Conservation (phyloP, 1,139 yeast species). For the Blastobotrys indianensis region DNA sequence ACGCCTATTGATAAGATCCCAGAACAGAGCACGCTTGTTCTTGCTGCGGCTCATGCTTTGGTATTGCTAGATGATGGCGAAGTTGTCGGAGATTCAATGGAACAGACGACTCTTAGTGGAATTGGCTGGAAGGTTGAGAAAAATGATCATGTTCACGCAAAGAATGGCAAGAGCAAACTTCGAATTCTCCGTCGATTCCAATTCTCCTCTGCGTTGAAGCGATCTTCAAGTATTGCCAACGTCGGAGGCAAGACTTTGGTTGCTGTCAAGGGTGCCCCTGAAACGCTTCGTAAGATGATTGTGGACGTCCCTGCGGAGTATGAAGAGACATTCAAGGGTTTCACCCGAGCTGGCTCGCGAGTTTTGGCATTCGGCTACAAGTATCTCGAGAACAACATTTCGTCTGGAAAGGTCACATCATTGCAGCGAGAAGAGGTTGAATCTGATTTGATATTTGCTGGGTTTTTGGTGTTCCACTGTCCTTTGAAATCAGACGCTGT, state of each 20-base stretch:
- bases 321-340: slow-evolving; percentile 82
- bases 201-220: slow-evolving; percentile 89
- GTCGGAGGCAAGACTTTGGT: slow-evolving; percentile 56
- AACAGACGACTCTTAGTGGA: slow-evolving; percentile 87
- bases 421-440: slow-evolving; percentile 73
- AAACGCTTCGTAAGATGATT: slow-evolving; percentile 79
- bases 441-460: slow-evolving; percentile 69
- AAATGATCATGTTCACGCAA: slow-evolving; percentile 44
- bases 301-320: slow-evolving; percentile 66
- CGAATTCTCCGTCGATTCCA: slow-evolving; percentile 90
- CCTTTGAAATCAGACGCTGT: slow-evolving; percentile 93
- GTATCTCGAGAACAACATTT: slow-evolving; percentile 49
- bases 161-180: slow-evolving; percentile 40
- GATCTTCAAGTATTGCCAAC: slow-evolving; percentile 86
- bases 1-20: slow-evolving; percentile 57
- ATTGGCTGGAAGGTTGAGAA: slow-evolving; percentile 80
- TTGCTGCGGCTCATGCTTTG: slow-evolving; percentile 95
- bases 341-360: slow-evolving; percentile 93
- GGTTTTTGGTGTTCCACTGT: slow-evolving; percentile 94
- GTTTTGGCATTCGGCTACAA: slow-evolving; percentile 92
- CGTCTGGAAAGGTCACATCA: slow-evolving; percentile 47
- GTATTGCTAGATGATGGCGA: slow-evolving; percentile 94
- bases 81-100: slow-evolving; percentile 99
- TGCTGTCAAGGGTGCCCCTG: slow-evolving; percentile 99
- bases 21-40: slow-evolving; percentile 58